Conservation (phyloP, 805 yeast genomes). For the Metschnikowia aberdeeniae region DNA sequence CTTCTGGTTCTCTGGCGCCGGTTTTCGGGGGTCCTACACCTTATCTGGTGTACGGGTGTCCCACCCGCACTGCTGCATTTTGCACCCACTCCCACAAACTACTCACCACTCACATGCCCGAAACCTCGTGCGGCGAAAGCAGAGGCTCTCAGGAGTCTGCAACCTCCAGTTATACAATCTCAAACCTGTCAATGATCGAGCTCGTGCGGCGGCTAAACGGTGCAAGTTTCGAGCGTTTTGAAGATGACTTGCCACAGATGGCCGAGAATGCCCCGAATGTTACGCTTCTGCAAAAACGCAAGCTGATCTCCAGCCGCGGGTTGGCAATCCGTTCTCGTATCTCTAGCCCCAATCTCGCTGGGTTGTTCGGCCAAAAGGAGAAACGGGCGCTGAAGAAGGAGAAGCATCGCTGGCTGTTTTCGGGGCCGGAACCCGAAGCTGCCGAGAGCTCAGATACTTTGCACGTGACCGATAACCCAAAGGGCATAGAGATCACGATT, state of each 20-base stretch:
- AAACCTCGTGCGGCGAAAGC: neutral
- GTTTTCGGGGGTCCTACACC: neutral
- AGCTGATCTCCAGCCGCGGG: neutral
- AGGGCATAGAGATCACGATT: too few species aligned
- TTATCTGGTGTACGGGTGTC: slow-evolving; percentile 10
- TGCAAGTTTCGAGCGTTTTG: neutral
- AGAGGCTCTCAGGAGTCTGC: slow-evolving; percentile 6
- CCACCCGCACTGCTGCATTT: slow-evolving; percentile 1
- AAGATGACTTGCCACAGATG: neutral
- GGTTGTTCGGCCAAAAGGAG: neutral
- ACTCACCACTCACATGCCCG: neutral
- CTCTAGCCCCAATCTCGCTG: slow-evolving; percentile 1
- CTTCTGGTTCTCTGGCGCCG: too few species aligned
- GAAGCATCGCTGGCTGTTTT: neutral
- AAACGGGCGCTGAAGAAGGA: neutral
- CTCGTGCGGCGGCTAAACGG: slow-evolving; percentile 13
- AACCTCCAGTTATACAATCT: slow-evolving; percentile 5
- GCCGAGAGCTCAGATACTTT: neutral
- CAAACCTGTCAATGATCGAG: slow-evolving; percentile 15
- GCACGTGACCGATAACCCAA: neutral
- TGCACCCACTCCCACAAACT: slow-evolving; percentile 7
- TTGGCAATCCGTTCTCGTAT: neutral
- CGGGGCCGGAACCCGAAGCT: neutral
- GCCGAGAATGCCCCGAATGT: neutral
- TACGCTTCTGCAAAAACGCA: neutral